Conservation (phyloP, 805 yeast genomes). For the Candida tibetensis region DNA sequence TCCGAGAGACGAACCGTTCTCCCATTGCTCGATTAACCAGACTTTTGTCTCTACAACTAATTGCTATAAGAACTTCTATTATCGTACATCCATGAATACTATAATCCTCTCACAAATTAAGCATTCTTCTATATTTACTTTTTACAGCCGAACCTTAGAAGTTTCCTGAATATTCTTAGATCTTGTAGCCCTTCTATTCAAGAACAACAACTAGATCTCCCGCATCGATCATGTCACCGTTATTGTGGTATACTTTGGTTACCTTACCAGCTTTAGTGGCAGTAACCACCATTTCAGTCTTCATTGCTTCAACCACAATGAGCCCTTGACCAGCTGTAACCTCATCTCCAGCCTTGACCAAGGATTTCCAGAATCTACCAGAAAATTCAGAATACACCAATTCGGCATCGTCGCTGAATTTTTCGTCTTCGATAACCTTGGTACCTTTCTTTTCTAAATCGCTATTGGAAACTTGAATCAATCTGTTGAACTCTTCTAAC, state of each 20-base stretch:
- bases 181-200: no score
- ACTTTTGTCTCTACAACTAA: no score
- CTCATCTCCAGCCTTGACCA: conserved; percentile 73
- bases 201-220: conserved; percentile 92
- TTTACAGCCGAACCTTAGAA: no score
- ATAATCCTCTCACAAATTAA: no score
- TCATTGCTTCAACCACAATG: conserved; percentile 95
- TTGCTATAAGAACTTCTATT: no score
- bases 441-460: conserved; percentile 60
- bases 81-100: no score
- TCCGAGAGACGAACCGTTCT: no score
- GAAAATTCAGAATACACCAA: conserved; percentile 90
- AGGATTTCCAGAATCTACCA: conserved; percentile 96
- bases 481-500: conserved; percentile 77
- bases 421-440: conserved; percentile 45
- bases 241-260: conserved; percentile 65
- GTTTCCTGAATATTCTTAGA: no score
- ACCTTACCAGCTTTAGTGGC: conserved; percentile 74
- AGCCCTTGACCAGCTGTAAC: conserved; percentile 76
- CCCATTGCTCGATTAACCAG: no score
- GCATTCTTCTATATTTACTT: no score
- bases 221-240: conserved; percentile 96
- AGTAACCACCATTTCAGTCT: conserved; percentile 89
- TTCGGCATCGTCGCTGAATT: conserved; percentile 74
- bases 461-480: conserved; percentile 78